Evolutionary conservation across 2,329 filamentous ascomycete genomes (phyloP), one percentile per base, ranked within the genome.

Genomic region (Leptodontidium sp.): DNA sequence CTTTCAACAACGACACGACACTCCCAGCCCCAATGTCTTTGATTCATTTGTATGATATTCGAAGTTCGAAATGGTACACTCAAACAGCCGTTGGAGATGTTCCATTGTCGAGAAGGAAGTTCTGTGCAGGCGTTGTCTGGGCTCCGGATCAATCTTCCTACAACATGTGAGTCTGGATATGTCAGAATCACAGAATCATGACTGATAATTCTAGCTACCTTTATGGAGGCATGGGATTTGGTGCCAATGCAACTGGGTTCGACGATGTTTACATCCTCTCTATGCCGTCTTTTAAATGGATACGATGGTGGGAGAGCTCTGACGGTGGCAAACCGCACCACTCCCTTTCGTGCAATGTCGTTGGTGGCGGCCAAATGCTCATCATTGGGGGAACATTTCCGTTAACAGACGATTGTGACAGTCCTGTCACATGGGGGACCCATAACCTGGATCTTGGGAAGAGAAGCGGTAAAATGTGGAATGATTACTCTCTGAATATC

Each of bases 271-370:
- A 89, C 73, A 86, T 90, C 65, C 81, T 91, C 24, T 84, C 85
- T 8, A 80, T 91, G 17, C 89, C 88, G 0, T 85, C 86, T 1
- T 91, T 91, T 77, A 86, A 82, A 3, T 91, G 88, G 88, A 86
- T 89, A 70, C 86, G 86, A 70, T 84, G 83, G 14, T 78, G 78
- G 57, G 77, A 81, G 65, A 74, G 75, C 59, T 79, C 82, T 66
- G 75, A 76, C 15, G 81, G 81, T 0, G 80, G 82, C 38, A 75
- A 75, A 49, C 83, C 83, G 15, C 86, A 88, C 71, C 84, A 89
- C 76, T 85, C 84, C 32, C 80, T 88, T 35, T 86, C 82, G 45
- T 90, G 88, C 75, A 87, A 88, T 74, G 84, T 90, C 35, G 78
- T 88, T 29, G 82, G 84, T 64, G 78, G 81, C 57, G 82, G 84